These are phyloP conservation scores for Backusella parvicylindrica DNA, from an alignment of 192 early-diverging fungal species.

Conservation along the genomic window DNA sequence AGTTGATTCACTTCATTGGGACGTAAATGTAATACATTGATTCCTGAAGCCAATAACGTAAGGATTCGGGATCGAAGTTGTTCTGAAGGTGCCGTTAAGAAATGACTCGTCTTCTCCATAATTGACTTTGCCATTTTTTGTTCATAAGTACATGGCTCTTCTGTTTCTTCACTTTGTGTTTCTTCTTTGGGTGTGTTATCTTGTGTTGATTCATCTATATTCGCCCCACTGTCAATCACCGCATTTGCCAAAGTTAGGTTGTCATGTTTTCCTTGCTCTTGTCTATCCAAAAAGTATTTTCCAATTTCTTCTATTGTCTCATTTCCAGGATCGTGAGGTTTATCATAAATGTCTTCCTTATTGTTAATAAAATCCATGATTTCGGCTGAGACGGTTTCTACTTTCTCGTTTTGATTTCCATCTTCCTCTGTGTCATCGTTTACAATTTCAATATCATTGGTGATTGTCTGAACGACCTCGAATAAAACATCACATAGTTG, in stretches of 20 bases:
- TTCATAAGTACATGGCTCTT: constrained; percentile 28
- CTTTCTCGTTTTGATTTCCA: neutral
- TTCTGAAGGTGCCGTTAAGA: constrained; percentile 45
- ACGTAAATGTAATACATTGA: constrained; percentile 35
- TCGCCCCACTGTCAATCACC: neutral
- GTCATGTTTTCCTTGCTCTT: constrained; percentile 19
- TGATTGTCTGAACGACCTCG: constrained; percentile 17
- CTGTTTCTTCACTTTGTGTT: neutral
- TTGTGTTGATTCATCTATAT: constrained; percentile 7
- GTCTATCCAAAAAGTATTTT: constrained; percentile 37
- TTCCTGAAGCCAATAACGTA: constrained; percentile 29
- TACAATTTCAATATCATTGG: neutral
- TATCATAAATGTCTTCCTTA: neutral
- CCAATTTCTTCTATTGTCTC: constrained; percentile 41
- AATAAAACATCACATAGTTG: constrained; percentile 31
- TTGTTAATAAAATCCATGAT: neutral
- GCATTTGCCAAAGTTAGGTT: neutral
- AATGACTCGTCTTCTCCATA: constrained; percentile 45
- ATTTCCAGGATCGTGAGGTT: neutral
- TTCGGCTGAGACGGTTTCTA: neutral
- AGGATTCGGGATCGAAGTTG: constrained; percentile 43
- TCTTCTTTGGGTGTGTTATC: neutral
- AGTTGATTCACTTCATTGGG: constrained; percentile 43
- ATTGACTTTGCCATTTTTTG: constrained; percentile 42
- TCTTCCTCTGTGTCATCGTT: neutral